Evolutionary conservation across 1,284 basidiomycete species (phyloP).

Genomic region (Golubevia sp.): DNA sequence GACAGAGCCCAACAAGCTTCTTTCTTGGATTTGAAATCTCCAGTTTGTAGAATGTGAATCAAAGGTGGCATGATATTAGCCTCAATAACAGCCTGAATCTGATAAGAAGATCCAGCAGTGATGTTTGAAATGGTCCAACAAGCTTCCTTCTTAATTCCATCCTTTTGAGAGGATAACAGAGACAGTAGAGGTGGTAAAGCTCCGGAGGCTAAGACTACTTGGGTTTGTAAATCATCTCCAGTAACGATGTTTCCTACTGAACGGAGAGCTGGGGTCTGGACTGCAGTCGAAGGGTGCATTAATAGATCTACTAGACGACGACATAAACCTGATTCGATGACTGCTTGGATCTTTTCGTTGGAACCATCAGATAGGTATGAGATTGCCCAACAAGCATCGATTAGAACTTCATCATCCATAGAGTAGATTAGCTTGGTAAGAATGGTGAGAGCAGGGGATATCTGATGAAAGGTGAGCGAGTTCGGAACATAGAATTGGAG

Average conservation of each 20-base stretch:
- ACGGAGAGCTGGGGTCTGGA: conserved; percentile 97
- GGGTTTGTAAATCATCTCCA: conserved; percentile 96
- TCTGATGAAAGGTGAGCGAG: conserved; percentile 68
- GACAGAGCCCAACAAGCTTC: conserved; percentile 99
- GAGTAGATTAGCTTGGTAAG: conserved; percentile 99
- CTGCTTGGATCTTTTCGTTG: conserved; percentile 99
- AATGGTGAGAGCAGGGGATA: conserved; percentile 92
- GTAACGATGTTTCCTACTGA: conserved; percentile 99
- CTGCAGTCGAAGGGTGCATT: conserved; percentile 92
- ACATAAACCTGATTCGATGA: conserved; percentile 97
- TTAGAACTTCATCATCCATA: conserved; percentile 97
- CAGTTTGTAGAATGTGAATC: conserved; percentile 95
- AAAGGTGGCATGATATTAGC: conserved; percentile 90
- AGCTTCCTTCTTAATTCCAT: conserved; percentile 89
- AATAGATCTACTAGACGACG: conserved; percentile 95
- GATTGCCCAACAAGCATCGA: conserved; percentile 99
- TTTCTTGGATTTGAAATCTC: conserved; percentile 99
- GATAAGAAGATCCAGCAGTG: conserved; percentile 92
- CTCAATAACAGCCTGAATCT: conserved; percentile 82
- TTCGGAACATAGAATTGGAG: no score
- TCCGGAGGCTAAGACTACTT: conserved; percentile 95
- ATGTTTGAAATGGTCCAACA: conserved; percentile 99
- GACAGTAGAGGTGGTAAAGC: conserved; percentile 90
- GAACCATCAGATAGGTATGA: conserved; percentile 99
- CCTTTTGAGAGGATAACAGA: conserved; percentile 90